Conservation (phyloP, 805 yeast genomes). For the Wickerhamomyces ciferrii region DNA sequence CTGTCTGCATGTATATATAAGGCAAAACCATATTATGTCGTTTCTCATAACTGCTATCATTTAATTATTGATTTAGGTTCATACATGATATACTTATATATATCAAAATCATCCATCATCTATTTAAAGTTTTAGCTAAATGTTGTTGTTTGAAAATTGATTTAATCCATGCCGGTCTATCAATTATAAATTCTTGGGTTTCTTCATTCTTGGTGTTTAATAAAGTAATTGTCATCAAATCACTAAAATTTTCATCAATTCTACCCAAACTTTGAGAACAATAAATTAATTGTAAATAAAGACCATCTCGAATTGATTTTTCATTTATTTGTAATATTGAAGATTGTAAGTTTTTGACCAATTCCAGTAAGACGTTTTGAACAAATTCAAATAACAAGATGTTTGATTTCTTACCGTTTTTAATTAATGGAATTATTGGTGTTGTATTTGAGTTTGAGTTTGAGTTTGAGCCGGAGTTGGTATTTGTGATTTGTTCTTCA, state of each 20-base stretch:
- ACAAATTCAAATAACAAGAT: slow-evolving; percentile 33
- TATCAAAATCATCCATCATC: too few species aligned
- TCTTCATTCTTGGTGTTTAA: slow-evolving; percentile 11
- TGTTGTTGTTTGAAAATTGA: slow-evolving; percentile 40
- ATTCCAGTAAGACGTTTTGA: slow-evolving; percentile 24
- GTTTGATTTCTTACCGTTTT: slow-evolving; percentile 12
- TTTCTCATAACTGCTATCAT: too few species aligned
- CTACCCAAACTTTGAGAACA: slow-evolving; percentile 83
- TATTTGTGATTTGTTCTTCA: not conserved
- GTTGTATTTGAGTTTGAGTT: not conserved
- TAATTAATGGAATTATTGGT: slow-evolving; percentile 7
- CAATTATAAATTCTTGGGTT: slow-evolving; percentile 14
- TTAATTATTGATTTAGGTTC: too few species aligned
- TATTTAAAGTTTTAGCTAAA: slow-evolving; percentile 3
- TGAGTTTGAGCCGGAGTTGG: not conserved
- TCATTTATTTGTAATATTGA: slow-evolving; percentile 31
- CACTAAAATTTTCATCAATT: slow-evolving; percentile 66
- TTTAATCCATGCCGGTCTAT: slow-evolving; percentile 35
- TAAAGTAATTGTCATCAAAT: slow-evolving; percentile 38
- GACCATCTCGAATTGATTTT: slow-evolving; percentile 48
- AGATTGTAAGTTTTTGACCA: slow-evolving; percentile 24
- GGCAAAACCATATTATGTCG: too few species aligned
- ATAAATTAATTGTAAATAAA: slow-evolving; percentile 78
- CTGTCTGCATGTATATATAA: too few species aligned
- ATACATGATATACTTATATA: too few species aligned